A percentile compares a stretch with the other conserved stretches of the same genome.
phyloP scores from a whole-genome alignment of 2,329 filamentous ascomycete species.

The Lanzia echinophila region DNA sequence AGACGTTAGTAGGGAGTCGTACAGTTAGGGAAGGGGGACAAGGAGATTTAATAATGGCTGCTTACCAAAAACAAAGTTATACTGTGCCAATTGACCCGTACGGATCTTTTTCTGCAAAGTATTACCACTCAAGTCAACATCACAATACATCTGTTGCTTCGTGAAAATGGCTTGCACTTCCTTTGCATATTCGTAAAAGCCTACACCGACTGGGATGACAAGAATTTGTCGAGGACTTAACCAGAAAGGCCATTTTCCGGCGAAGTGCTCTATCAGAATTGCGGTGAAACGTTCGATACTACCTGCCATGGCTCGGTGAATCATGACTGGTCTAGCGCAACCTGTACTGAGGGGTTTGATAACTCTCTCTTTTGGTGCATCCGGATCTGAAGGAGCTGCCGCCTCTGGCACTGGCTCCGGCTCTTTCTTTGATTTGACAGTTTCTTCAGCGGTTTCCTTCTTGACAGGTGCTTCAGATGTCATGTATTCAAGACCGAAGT shows the following conservation, averaged over 20 bases:
- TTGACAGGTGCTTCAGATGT: slow-evolving; percentile 56
- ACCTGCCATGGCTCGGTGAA: slow-evolving; percentile 74
- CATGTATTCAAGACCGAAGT: slow-evolving; percentile 84
- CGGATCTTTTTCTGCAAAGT: slow-evolving; percentile 88
- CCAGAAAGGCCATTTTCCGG: slow-evolving; percentile 87
- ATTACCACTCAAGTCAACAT: slow-evolving; percentile 66
- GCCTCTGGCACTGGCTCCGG: slow-evolving; percentile 31
- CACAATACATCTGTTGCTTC: slow-evolving; percentile 60
- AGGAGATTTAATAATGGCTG: not conserved
- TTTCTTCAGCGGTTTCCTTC: slow-evolving; percentile 34
- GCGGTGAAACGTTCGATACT: slow-evolving; percentile 64
- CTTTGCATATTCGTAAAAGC: slow-evolving; percentile 65
- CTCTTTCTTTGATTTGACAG: slow-evolving; percentile 35
- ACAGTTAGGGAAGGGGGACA: not conserved
- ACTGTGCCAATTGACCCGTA: slow-evolving; percentile 71
- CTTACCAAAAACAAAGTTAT: slow-evolving; percentile 75
- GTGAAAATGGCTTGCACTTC: slow-evolving; percentile 66
- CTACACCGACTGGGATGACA: slow-evolving; percentile 70
- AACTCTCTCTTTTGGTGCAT: slow-evolving; percentile 38
- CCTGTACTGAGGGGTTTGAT: slow-evolving; percentile 54
- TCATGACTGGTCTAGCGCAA: slow-evolving; percentile 77
- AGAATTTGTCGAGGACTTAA: slow-evolving; percentile 75
- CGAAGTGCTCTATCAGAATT: slow-evolving; percentile 78
- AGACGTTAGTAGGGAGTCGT: slow-evolving; percentile 10
- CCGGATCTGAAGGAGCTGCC: slow-evolving; percentile 25